Base-by-base conservation (phyloP, 1,284 basidiomycete species). In the Pascua sp. region DNA sequence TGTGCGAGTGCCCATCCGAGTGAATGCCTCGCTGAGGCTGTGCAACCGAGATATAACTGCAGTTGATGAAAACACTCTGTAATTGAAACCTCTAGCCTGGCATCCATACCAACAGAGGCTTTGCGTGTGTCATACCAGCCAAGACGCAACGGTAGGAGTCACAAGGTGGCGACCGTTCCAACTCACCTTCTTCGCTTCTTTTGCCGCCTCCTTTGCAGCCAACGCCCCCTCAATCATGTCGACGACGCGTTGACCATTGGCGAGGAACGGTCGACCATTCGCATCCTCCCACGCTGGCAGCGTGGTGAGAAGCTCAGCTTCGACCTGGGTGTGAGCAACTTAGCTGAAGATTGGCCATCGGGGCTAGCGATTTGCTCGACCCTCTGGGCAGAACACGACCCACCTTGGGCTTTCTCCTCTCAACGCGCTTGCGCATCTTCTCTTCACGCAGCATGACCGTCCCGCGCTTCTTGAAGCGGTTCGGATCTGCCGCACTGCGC, bases 401-500 rank as follows among this genome's bases (percentile, higher is more conserved):
- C 68, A 95, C 93, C 71, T 89, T 85, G 24, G 95, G 95, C 75
- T 97, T 98, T 78, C 96, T 88, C 71, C 91, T 89, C 62, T 84
- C 84, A n/a, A 99, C 91, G 11, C 94, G 81, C 77, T 97, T 98
- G 53, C 95, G 83, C 87, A 96, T 92, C 83, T 96, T 97, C 79
- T 98, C 95, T 77, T 99, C 95, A 48, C 91, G 82, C 48, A 98
- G 78, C 48, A 98, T 60, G 84, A 81, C 51, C 84, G 89, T 55
- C 83, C 90, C 82, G 86, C 76, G 62, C 49, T 69, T 70, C 54
- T 68, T 71, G 61, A 78, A 77, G 15, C 77, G 60, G 55, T 75
- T 70, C 8, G 76, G 75, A 60, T 77, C 75, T 9, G 63, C 66
- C 60, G 65, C 62, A 42, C 66, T 69, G 51, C 77, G 73, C 62